Conservation (phyloP, 805 yeast species). For the Candida chauliodis region DNA sequence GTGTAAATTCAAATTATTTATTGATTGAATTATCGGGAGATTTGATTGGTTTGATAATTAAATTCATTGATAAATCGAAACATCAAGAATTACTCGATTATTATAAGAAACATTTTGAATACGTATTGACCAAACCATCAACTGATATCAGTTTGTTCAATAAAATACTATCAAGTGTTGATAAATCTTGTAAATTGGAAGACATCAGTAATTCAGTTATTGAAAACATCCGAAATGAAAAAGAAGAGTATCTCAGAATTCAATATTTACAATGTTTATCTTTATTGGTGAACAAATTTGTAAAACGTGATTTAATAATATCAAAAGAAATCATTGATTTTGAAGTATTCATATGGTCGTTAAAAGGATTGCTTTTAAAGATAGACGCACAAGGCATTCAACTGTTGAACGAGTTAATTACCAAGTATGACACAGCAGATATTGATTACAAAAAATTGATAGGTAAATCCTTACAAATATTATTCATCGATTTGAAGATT, state of each 20-base stretch:
- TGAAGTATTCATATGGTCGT: constrained; percentile 65
- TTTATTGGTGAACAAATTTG: constrained; percentile 49
- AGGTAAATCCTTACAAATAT: constrained; percentile 58
- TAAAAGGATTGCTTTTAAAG: constrained; percentile 65
- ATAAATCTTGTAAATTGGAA: constrained; percentile 29
- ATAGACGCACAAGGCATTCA: constrained; percentile 39
- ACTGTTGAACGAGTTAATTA: constrained; percentile 18
- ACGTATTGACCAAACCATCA: constrained; percentile 15
- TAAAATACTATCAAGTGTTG: constrained; percentile 51
- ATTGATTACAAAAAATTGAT: constrained; percentile 17
- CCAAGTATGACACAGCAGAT: constrained; percentile 23
- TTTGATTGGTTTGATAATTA: constrained; percentile 39
- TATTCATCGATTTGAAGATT: constrained; percentile 64
- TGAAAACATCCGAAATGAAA: constrained; percentile 12
- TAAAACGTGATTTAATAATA: constrained; percentile 39
- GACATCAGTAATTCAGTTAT: constrained; percentile 9
- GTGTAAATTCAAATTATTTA: constrained; percentile 11
- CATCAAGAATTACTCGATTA: constrained; percentile 48
- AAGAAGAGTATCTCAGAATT: constrained; percentile 36
- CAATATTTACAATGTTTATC: constrained; percentile 56
- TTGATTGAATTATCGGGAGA: constrained; percentile 39
- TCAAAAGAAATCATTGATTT: constrained; percentile 17
- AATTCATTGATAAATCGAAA: constrained; percentile 31
- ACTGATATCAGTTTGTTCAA: constrained; percentile 38
- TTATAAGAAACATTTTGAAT: constrained; percentile 31